These are phyloP conservation scores for Ceratocystis destructans DNA, from an alignment of 2,329 filamentous ascomycete genomes.

Conservation along the genomic window DNA sequence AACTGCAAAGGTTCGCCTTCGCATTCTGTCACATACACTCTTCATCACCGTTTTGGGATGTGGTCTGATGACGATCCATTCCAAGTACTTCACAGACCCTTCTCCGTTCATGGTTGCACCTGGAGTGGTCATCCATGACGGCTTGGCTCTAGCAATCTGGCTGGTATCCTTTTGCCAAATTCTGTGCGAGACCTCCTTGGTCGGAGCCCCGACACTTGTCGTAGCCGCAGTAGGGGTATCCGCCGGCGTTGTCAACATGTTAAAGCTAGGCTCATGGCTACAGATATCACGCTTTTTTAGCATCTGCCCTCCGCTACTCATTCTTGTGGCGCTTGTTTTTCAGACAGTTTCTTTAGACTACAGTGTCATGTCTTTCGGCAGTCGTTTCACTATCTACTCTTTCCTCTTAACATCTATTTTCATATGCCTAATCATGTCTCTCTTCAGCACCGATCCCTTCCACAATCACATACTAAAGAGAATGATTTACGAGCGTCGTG, in stretches of 20 bases:
- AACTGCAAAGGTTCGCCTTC: conserved; percentile 35
- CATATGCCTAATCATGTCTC: conserved; percentile 24
- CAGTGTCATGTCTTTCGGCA: conserved; percentile 8
- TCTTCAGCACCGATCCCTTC: conserved; percentile 15
- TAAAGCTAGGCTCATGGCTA: conserved; percentile 21
- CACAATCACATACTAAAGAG: conserved; percentile 35
- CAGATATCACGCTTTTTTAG: conserved; percentile 17
- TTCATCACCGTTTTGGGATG: conserved; percentile 21
- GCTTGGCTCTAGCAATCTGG: conserved; percentile 33
- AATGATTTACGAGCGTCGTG: conserved; percentile 36
- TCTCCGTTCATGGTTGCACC: conserved; percentile 11
- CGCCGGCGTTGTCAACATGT: conserved; percentile 17
- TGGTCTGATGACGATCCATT: conserved; percentile 10
- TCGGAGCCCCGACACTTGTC: conserved; percentile 12
- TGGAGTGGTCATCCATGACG: conserved; percentile 29
- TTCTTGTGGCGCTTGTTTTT: conserved; percentile 17
- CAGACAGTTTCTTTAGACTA: conserved; percentile 13
- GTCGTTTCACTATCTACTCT: conserved; percentile 21
- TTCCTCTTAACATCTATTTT: conserved; percentile 29
- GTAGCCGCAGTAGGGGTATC: conserved; percentile 12
- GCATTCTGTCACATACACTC: conserved; percentile 32
- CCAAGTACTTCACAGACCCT: conserved; percentile 9
- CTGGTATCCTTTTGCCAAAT: conserved; percentile 34
- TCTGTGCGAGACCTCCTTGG: conserved; percentile 32
- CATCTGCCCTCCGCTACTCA: conserved; percentile 26